Evolutionary conservation across 2,329 filamentous ascomycete species (phyloP).

Genomic region (Ophiosphaerella narmari): DNA sequence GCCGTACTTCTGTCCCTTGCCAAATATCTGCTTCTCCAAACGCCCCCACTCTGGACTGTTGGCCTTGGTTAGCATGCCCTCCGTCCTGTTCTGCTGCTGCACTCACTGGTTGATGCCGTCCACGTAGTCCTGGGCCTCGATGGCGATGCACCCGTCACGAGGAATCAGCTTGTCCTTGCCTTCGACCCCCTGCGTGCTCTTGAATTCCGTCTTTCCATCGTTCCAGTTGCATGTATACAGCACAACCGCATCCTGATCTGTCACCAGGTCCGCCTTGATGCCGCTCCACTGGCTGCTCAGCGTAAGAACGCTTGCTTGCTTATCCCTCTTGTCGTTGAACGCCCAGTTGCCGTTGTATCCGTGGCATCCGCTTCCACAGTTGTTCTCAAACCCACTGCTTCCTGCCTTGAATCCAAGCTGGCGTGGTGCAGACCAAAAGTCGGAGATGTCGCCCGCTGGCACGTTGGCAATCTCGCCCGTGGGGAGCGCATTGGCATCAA

Average conservation of each 20-base stretch:
- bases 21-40: constrained; percentile 35
- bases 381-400: constrained; percentile 30
- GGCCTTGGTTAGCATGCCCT: constrained; percentile 20
- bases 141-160: constrained; percentile 40
- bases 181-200: constrained; percentile 35
- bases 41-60: constrained; percentile 42
- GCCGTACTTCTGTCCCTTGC: constrained; percentile 39
- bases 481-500: constrained; percentile 35
- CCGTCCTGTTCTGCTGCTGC: neutral
- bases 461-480: constrained; percentile 39
- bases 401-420: constrained; percentile 38
- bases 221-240: constrained; percentile 45
- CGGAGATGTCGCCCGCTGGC: constrained; percentile 28
- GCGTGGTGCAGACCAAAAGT: constrained; percentile 40
- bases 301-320: constrained; percentile 28
- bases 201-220: constrained; percentile 42
- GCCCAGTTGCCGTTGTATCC: constrained; percentile 43
- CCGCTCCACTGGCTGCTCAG: constrained; percentile 37
- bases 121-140: constrained; percentile 42
- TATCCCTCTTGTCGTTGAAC: constrained; percentile 30
- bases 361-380: constrained; percentile 41
- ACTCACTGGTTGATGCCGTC: constrained; percentile 44
- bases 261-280: constrained; percentile 38
- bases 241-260: constrained; percentile 40
- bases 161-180: constrained; percentile 40